phyloP scores from a whole-genome alignment of 345 rosid genomes.

The Raphanus sativus region DNA sequence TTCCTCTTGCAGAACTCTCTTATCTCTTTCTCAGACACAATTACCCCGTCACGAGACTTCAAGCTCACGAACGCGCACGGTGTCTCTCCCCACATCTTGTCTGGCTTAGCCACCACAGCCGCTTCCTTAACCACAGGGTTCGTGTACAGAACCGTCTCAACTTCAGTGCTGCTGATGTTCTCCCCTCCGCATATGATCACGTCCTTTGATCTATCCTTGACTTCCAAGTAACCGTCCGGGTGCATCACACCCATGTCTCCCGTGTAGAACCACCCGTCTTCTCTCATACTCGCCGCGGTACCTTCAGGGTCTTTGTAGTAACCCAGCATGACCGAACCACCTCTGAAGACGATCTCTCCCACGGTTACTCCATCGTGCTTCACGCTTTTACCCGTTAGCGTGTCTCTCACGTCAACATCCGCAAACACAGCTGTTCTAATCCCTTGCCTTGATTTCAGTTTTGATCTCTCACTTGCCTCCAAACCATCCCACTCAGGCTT shows the following conservation, averaged over 20 bases:
- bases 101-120: conserved; percentile 63
- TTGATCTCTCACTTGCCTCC: conserved; percentile 40
- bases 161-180: conserved; percentile 54
- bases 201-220: conserved; percentile 67
- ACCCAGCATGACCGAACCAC: conserved; percentile 57
- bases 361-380: conserved; percentile 46
- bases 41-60: conserved; percentile 28
- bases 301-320: conserved; percentile 55
- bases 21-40: conserved; percentile 45
- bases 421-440: conserved; percentile 40
- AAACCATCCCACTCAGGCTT: conserved; percentile 53
- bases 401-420: conserved; percentile 48
- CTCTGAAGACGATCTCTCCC: conserved; percentile 58
- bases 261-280: conserved; percentile 57
- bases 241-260: conserved; percentile 66
- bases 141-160: conserved; percentile 58
- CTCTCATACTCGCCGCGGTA: conserved; percentile 44
- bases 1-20: conserved; percentile 49
- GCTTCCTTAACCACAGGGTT: conserved; percentile 61
- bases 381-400: conserved; percentile 45
- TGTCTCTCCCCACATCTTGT: conserved; percentile 66
- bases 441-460: conserved; percentile 61
- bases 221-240: conserved; percentile 58
- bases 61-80: conserved; percentile 71
- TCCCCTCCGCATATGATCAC: conserved; percentile 67